These are phyloP conservation scores for Sclerotinia nivalis DNA, from an alignment of 2,329 filamentous ascomycete genomes.

Conservation along the genomic window DNA sequence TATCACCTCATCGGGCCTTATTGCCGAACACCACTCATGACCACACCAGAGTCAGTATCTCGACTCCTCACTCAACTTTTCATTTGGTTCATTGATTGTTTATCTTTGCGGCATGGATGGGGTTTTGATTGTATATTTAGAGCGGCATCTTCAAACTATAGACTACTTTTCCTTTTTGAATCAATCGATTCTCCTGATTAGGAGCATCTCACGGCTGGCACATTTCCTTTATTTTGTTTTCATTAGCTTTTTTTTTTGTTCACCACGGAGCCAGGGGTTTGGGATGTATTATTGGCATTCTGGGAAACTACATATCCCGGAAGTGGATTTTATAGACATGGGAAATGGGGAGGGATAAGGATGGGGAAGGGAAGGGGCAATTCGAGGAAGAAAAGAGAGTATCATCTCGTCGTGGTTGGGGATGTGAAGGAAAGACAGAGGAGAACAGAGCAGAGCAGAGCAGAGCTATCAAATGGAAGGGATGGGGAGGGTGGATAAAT, in stretches of 20 bases:
- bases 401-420: background rate
- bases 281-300: constrained; percentile 16
- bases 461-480: background rate
- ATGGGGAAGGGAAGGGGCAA: background rate
- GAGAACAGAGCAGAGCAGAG: background rate
- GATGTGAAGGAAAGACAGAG: background rate
- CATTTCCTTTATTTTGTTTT: constrained; percentile 15
- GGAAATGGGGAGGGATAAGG: background rate
- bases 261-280: constrained; percentile 2
- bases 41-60: background rate
- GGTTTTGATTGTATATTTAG: constrained; percentile 21
- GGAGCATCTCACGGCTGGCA: constrained; percentile 12
- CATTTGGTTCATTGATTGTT: constrained; percentile 8
- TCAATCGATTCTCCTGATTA: constrained; percentile 11
- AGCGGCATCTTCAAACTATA: constrained; percentile 23
- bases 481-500: background rate
- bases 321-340: constrained; percentile 17
- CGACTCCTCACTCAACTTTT: constrained; percentile 4
- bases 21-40: background rate
- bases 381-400: background rate
- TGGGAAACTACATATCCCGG: constrained; percentile 13
- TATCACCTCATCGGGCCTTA: constrained; percentile 1
- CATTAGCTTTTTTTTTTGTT: constrained; percentile 15
- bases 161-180: constrained; percentile 18
- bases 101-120: constrained; percentile 14